Evolutionary conservation across 768 basidiomycete species (phyloP), one percentile per base, ranked within the genome.

Genomic region (Terana coerulea): DNA sequence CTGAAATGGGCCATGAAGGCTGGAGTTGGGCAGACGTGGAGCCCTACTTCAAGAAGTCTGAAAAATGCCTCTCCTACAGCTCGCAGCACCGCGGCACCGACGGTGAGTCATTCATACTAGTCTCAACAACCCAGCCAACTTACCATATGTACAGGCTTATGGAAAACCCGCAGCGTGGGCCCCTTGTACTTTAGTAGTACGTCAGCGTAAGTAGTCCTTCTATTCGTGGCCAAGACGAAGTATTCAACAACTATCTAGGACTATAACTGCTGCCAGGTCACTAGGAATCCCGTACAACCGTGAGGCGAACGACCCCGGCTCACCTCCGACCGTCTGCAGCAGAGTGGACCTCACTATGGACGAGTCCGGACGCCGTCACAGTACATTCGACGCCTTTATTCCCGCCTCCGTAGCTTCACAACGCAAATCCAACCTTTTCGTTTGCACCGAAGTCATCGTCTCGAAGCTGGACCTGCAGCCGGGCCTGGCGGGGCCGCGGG

Each of bases 1-100:
- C 44, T 5, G 40, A 33, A 12, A 31, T 48, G 10, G 67, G 68
- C 2, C 36, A 58, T 7, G 53, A 57, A n/a, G 45, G 45, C 5
- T 47, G 45, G 45, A 24, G 45, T 6, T 47, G 31, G 28, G 30
- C 15, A 21, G 45, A 47, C 12, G 29, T 47, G 6, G 25, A 11
- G 15, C 45, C 45, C 6, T 47, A 47, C 29, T 47, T 47, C 22
- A 24, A 11, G 15, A 33, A 33, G 28, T 12, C 30, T 5, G 45
- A 47, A 34, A 33, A 33, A 8, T 9, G 8, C 10, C 39, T 41
- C 10, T 41, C 15, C 10, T n/a, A 41, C 15, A 41, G 10, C 9
- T 9, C 9, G 10, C 15, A 9, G 9, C 39, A 41, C 19, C 22
- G 22, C 39, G 39, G 39, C 22, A 17, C 8, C 39, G 19, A 41